Base-by-base conservation (phyloP, 306 rosid species). In the Castanea sativa region DNA sequence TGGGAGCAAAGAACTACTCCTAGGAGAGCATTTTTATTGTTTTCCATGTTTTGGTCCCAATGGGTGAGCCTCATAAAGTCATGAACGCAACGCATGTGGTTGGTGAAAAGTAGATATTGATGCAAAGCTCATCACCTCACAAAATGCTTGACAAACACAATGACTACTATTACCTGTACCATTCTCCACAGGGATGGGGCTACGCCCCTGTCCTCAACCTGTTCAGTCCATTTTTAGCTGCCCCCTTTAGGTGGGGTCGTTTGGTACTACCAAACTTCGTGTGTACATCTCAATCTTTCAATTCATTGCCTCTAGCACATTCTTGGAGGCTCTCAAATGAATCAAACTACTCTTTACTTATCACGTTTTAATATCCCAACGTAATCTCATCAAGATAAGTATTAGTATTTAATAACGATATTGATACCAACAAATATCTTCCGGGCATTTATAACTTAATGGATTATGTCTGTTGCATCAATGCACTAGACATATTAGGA, bases 81-180 rank as follows among this genome's bases (percentile, higher is more conserved):
- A 74, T 30, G 21, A 64, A 15, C 70, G 12, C 70, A 20, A n/a
- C 65, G 75, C 85, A 81, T 74, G 78, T 78, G 88, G 80, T 81
- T 74, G 88, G 80, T 81, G 83, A 77, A 51, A 69, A 60, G 83
- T 69, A 81, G 63, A 73, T n/a, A 23, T 64, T 63, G 56, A 72
- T 8, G 38, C 19, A 55, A 32, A 64, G 51, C 83, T 70, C 53
- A 41, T 49, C 53, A 12, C 53, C 53, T 49, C 71, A 70, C 79
- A 57, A 52, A 64, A 49, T 78, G 55, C 53, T 60, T 19, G 58
- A 7, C 18, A 49, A 52, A 19, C 15, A 25, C 60, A 49, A 12
- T 49, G 53, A 49, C 15, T 49, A 49, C 53, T 12, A 12, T 49
- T 56, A 13, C 8, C 61, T 64, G 77, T 61, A 73, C 77, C 82